Evolutionary conservation across 1,284 basidiomycete genomes (phyloP).

Genomic region (Ceratobasidium sp.): DNA sequence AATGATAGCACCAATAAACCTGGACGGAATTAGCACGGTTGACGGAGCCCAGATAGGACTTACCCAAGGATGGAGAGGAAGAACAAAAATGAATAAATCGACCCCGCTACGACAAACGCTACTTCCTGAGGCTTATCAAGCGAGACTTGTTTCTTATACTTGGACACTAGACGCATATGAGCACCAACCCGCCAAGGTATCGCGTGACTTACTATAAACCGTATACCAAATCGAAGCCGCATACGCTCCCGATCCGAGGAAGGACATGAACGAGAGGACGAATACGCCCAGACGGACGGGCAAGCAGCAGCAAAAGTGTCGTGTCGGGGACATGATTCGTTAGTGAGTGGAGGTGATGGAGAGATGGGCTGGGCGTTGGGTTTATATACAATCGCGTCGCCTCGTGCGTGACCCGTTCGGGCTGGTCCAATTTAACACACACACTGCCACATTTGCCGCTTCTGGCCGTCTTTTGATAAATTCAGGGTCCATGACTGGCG

Average conservation of each 20-base stretch:
- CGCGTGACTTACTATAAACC: slow-evolving; percentile 13
- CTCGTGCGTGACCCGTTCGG: neutral
- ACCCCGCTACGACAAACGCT: slow-evolving; percentile 36
- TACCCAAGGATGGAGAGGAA: slow-evolving; percentile 36
- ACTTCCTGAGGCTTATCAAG: slow-evolving; percentile 36
- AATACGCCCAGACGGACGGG: slow-evolving; percentile 68
- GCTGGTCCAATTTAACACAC: neutral
- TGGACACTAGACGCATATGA: slow-evolving; percentile 1
- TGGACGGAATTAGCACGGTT: slow-evolving; percentile 42
- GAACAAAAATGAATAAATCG: slow-evolving; percentile 31
- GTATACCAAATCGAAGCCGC: slow-evolving; percentile 39
- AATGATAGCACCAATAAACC: slow-evolving; percentile 64
- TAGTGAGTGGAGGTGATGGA: neutral
- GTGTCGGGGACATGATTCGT: slow-evolving; percentile 27
- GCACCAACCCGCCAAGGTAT: neutral
- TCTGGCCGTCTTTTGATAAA: neutral
- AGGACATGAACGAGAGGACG: slow-evolving; percentile 59
- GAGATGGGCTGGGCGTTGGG: neutral
- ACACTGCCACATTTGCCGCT: neutral
- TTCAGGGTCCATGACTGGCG: too few relatives aligned
- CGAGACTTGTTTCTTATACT: slow-evolving; percentile 1
- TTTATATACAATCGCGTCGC: neutral
- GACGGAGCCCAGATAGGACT: slow-evolving; percentile 21
- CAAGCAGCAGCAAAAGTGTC: slow-evolving; percentile 64
- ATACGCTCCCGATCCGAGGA: slow-evolving; percentile 57